These are phyloP conservation scores for Kluyveromyces marxianus DNA, from an alignment of 1,139 yeast species.

Conservation along the genomic window DNA sequence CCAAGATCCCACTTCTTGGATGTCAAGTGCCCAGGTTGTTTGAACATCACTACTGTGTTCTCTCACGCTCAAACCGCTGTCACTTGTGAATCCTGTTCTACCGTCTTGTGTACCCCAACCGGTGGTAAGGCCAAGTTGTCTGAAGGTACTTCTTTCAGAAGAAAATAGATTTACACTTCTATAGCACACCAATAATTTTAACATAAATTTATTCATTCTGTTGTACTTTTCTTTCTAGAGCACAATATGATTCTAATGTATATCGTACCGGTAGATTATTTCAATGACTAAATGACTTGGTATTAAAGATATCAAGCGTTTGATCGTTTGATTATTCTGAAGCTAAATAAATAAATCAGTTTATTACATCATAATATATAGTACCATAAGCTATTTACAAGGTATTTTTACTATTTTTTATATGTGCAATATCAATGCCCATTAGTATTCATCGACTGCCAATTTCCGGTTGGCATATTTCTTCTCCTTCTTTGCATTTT, in stretches of 20 bases:
- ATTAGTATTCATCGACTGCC: constrained; percentile 3
- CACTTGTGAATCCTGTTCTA: constrained; percentile 97
- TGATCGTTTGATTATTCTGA: no score
- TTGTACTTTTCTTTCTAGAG: not conserved
- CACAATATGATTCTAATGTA: not conserved
- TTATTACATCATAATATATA: no score
- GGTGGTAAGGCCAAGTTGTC: constrained; percentile 99
- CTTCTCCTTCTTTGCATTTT: constrained; percentile 10
- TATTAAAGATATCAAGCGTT: no score
- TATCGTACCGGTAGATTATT: no score
- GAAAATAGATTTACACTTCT: constrained; percentile 55
- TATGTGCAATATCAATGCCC: no score
- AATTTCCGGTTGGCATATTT: constrained; percentile 8
- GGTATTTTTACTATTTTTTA: not conserved
- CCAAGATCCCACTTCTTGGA: constrained; percentile 99
- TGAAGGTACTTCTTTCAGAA: constrained; percentile 99
- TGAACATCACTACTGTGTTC: constrained; percentile 97
- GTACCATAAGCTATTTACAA: not conserved
- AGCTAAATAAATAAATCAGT: no score
- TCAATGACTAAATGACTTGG: no score
- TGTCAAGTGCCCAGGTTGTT: constrained; percentile 98
- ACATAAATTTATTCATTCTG: constrained; percentile 5
- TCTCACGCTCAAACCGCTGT: constrained; percentile 99
- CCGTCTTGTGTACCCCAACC: constrained; percentile 97
- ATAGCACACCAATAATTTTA: constrained; percentile 9